These are phyloP conservation scores for Suillus occidentalis DNA, from an alignment of 768 basidiomycete genomes.

Conservation along the genomic window DNA sequence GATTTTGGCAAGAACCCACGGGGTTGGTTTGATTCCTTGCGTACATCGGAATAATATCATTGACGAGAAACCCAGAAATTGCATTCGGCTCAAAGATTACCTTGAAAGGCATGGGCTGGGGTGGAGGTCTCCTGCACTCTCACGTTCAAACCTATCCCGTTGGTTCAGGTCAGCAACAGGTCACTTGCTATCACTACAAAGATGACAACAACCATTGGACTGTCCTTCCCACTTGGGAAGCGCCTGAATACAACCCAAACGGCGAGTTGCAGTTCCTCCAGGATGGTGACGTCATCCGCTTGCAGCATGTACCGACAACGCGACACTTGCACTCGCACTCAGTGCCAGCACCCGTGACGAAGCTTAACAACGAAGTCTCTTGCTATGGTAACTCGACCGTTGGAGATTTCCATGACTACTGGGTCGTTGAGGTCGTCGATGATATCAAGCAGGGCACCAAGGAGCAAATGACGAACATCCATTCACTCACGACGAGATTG, in stretches of 20 bases:
- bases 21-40: constrained; percentile 42
- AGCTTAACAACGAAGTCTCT: constrained; percentile 88
- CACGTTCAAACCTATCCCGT: constrained; percentile 94
- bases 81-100: constrained; percentile 90
- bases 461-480: constrained; percentile 64
- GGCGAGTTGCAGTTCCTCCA: constrained; percentile 67
- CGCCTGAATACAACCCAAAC: constrained; percentile 62
- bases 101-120: constrained; percentile 96
- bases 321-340: constrained; percentile 93
- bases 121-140: constrained; percentile 94
- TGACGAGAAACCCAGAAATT: constrained; percentile 53
- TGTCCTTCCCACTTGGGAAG: constrained; percentile 80
- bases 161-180: constrained; percentile 92
- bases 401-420: constrained; percentile 88
- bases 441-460: constrained; percentile 70
- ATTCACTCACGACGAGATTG: constrained; percentile 88
- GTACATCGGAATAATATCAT: background rate
- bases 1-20: constrained; percentile 91
- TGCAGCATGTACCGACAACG: constrained; percentile 79
- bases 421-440: constrained; percentile 92
- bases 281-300: constrained; percentile 76
- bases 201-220: constrained; percentile 95
- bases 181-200: constrained; percentile 99
- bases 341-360: constrained; percentile 84
- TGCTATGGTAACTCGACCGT: constrained; percentile 90